Conservation (phyloP, 345 rosid genomes). For the Eucalyptus pauciflora region DNA sequence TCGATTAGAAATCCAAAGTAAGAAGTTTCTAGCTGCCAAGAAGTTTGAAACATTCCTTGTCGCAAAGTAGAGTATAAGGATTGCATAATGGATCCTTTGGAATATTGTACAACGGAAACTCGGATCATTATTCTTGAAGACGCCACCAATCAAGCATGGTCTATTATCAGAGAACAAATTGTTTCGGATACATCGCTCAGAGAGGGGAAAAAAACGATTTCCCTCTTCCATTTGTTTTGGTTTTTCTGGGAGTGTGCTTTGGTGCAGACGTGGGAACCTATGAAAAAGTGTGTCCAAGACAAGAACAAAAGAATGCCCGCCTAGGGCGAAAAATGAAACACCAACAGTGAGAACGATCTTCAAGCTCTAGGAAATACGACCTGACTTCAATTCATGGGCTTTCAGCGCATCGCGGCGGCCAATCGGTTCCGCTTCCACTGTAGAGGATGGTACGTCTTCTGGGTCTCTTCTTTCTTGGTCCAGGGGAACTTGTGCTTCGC, state of each 20-base stretch:
- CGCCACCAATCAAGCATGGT: neutral
- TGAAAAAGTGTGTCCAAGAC: neutral
- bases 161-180: neutral
- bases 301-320: neutral
- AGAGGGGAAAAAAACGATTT: neutral
- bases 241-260: neutral
- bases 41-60: neutral
- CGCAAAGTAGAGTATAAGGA: neutral
- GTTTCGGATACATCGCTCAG: neutral
- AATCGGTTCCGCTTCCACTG: constrained; percentile 48
- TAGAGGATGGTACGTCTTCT: constrained; percentile 16
- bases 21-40: neutral
- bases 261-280: neutral
- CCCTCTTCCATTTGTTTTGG: neutral
- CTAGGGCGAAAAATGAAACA: neutral
- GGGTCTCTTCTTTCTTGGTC: constrained; percentile 21
- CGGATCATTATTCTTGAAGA: neutral
- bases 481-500: constrained; percentile 62
- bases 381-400: neutral
- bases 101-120: neutral
- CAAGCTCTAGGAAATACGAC: neutral
- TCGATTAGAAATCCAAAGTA: neutral
- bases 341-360: neutral
- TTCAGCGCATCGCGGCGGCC: constrained; percentile 28
- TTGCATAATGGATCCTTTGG: neutral